Evolutionary conservation across 2,329 filamentous ascomycete species (phyloP), one percentile per base, ranked within the genome.

Genomic region (Elsinoe necatrix): DNA sequence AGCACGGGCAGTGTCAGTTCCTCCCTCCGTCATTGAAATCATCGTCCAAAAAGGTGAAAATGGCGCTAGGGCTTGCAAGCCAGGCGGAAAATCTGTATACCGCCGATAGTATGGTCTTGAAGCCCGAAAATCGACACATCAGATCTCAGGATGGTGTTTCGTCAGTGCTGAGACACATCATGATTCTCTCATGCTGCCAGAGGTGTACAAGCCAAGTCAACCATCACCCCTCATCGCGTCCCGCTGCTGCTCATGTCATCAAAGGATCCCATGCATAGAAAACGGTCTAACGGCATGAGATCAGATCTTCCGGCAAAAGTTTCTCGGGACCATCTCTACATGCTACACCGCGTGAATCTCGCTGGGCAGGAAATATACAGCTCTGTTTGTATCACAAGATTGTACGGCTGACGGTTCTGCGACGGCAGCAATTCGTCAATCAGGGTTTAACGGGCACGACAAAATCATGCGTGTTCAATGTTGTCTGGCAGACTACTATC

Each of bases 281-380:
- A 50, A 50, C 45, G 45, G 25, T 35, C 45, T 34, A 37, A 50
- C 45, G 45, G 45, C 25, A 21, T 50, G 23, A 31, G 45, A 50
- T 50, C 45, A 23, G 41, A 45, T 45, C 41, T 45, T 25, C 39
- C 41, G 41, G 20, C 21, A 25, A 45, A 25, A 18, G 41, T 45
- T 45, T 45, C 21, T 25, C 14, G 4, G 41, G 25, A 9, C n/a
- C 7, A n/a, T 23, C 23, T 45, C 41, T 27, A 20, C 41, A 23
- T 25, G 20, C 16, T 45, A 20, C 41, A 45, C 41, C 3, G 41
- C 25, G 20, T 25, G 3, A 9, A 27, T 14, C 41, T 37, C 34
- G 34, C 14, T 37, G 34, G 34, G 34, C 34, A 37, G 20, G 39
- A 42, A 21, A 42, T 21, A 5, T 42, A 29, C 27, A 29, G 27